These are phyloP conservation scores for Salix dunnii DNA, from an alignment of 345 rosid species.

Conservation along the genomic window DNA sequence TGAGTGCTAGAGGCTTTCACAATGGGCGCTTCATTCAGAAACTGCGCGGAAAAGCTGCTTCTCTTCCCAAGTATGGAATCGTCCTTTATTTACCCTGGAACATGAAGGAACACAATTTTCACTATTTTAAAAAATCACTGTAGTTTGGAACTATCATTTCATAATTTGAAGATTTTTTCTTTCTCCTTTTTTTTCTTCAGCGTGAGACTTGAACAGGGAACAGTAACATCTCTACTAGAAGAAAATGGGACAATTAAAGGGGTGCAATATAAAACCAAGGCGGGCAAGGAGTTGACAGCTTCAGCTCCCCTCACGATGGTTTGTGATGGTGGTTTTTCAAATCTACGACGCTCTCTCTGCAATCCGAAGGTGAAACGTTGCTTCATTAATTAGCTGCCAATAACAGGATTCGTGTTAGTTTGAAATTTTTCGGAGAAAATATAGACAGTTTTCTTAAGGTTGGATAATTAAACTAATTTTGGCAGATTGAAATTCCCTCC, in stretches of 20 bases:
- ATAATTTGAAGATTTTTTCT: not conserved
- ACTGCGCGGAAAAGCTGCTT: conserved; percentile 49
- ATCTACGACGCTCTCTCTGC: conserved; percentile 70
- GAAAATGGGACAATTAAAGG: conserved; percentile 67
- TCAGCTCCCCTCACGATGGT: conserved; percentile 71
- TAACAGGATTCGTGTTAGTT: no score
- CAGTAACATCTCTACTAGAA: conserved; percentile 62
- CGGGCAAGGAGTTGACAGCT: conserved; percentile 48
- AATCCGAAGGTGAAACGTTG: not conserved
- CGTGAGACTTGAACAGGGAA: conserved; percentile 70
- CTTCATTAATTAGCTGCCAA: no score
- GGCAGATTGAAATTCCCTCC: conserved; percentile 60
- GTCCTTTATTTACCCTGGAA: not conserved
- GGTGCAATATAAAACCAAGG: conserved; percentile 62
- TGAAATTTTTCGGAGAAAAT: no score
- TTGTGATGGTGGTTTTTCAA: conserved; percentile 80
- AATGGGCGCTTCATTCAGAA: conserved; percentile 58
- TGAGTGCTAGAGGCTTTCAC: conserved; percentile 56
- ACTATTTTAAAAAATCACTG: not conserved
- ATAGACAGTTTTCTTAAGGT: no score
- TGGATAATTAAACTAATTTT: not conserved
- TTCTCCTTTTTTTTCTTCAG: conserved; percentile 24
- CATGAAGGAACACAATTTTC: not conserved
- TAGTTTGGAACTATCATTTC: not conserved
- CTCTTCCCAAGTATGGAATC: conserved; percentile 37